Conservation (phyloP, 768 basidiomycete species). For the Lanmaoa rubissima region DNA sequence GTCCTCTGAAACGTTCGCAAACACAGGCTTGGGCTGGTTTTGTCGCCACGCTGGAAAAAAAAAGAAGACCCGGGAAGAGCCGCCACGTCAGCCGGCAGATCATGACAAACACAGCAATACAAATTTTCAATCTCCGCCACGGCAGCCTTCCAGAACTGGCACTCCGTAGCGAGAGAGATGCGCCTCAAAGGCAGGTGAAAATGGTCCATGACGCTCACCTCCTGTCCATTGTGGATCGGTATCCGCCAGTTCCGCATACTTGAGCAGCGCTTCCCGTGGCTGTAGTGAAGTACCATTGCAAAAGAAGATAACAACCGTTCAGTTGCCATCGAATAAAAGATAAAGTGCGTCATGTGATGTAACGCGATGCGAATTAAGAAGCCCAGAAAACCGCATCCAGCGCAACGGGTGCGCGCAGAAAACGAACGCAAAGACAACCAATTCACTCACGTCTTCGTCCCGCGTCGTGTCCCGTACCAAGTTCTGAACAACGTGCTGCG, state of each 20-base stretch:
- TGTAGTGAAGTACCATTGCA: slow-evolving; percentile 35
- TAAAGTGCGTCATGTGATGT: slow-evolving; percentile 13
- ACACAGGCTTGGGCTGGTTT: slow-evolving; percentile 87
- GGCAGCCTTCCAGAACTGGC: slow-evolving; percentile 27
- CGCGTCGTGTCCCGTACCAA: slow-evolving; percentile 87
- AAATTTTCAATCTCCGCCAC: slow-evolving; percentile 30
- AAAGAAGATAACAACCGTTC: slow-evolving; percentile 21
- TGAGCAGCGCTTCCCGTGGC: slow-evolving; percentile 97
- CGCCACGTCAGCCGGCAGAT: slow-evolving; percentile 58
- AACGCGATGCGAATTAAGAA: slow-evolving; percentile 8
- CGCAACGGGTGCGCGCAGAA: background rate
- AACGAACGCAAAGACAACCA: slow-evolving; percentile 14
- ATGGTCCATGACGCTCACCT: slow-evolving; percentile 52
- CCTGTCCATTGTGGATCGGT: slow-evolving; percentile 80
- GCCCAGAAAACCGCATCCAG: background rate
- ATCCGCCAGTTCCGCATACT: slow-evolving; percentile 78
- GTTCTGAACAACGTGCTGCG: slow-evolving; percentile 94
- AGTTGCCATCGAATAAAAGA: slow-evolving; percentile 24
- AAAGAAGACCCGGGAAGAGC: slow-evolving; percentile 32
- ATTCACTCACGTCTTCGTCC: slow-evolving; percentile 88
- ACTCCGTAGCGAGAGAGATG: slow-evolving; percentile 28
- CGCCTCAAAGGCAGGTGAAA: slow-evolving; percentile 15
- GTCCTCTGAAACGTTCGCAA: slow-evolving; percentile 57
- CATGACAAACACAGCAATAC: slow-evolving; percentile 34
- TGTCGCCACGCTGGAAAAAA: slow-evolving; percentile 76